Evolutionary conservation across 257 asterid genomes (phyloP).

Genomic region (Solanum chilense): DNA sequence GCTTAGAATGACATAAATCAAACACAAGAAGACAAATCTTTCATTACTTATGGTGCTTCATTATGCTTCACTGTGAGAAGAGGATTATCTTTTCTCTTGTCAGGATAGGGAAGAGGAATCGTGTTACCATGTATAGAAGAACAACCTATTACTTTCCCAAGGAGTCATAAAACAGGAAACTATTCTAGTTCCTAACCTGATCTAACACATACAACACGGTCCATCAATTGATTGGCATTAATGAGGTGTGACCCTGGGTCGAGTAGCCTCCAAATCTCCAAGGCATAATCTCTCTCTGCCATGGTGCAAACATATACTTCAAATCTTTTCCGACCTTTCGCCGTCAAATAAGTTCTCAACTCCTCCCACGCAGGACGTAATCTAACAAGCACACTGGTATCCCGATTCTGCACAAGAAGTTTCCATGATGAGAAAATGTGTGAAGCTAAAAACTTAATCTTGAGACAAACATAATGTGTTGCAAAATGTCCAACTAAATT

Average conservation of each 20-base stretch:
- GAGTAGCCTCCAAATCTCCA: constrained; percentile 98
- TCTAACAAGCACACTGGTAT: constrained; percentile 91
- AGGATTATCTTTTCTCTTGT: not conserved
- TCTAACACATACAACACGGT: constrained; percentile 91
- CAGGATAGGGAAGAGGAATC: not conserved
- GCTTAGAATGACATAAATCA: not conserved
- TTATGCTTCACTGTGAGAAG: not conserved
- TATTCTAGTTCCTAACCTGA: constrained; percentile 37
- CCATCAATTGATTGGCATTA: constrained; percentile 50
- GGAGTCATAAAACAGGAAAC: not conserved
- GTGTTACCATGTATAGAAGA: not conserved
- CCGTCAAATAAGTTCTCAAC: constrained; percentile 71
- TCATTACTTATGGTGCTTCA: not conserved
- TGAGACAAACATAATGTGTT: not conserved
- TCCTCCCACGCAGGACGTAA: constrained; percentile 99
- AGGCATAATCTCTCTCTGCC: constrained; percentile 99
- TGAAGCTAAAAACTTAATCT: not conserved
- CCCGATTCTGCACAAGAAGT: constrained; percentile 61
- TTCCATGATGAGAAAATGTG: constrained; percentile 11
- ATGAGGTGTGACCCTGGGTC: constrained; percentile 85
- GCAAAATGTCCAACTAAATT: not conserved
- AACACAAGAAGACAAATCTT: not conserved
- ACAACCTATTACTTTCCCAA: not conserved
- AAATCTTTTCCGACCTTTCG: constrained; percentile 92
- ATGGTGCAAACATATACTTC: constrained; percentile 96